phyloP scores from a whole-genome alignment of 345 rosid genomes.

The Durio zibethinus region DNA sequence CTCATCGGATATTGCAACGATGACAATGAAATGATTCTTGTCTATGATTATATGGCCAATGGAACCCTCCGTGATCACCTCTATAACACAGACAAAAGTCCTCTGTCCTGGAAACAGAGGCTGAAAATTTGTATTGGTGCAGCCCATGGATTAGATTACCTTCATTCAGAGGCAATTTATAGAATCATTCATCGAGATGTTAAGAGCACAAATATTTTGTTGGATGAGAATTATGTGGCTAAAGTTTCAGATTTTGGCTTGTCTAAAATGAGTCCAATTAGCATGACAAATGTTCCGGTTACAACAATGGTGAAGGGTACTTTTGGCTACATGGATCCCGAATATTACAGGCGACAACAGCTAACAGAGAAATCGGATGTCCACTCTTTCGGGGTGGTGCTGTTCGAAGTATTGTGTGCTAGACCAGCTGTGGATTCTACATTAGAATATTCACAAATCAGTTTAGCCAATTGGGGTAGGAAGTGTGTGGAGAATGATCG shows the following conservation, averaged over 20 bases:
- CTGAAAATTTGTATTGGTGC: conserved; percentile 36
- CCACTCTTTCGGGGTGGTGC: conserved; percentile 38
- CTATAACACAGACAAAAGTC: conserved; percentile 16
- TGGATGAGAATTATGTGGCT: conserved; percentile 33
- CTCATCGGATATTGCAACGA: background rate
- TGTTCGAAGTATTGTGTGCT: conserved; percentile 32
- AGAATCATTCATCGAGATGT: conserved; percentile 37
- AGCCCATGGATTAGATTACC: conserved; percentile 34
- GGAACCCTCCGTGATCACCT: conserved; percentile 34
- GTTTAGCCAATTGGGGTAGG: conserved; percentile 34
- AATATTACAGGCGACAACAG: conserved; percentile 33
- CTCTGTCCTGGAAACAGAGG: conserved; percentile 37
- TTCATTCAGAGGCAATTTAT: conserved; percentile 31
- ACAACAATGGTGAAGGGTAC: conserved; percentile 33
- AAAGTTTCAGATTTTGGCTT: conserved; percentile 42
- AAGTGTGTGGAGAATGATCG: conserved; percentile 31
- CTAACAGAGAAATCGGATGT: conserved; percentile 43
- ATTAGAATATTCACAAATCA: conserved; percentile 28
- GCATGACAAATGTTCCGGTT: conserved; percentile 25
- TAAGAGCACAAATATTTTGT: conserved; percentile 37
- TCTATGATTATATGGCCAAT: conserved; percentile 34
- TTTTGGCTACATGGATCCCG: conserved; percentile 33
- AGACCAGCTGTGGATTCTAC: conserved; percentile 33
- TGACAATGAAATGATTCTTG: background rate
- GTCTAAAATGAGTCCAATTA: conserved; percentile 34